Evolutionary conservation across 176 grass and related monocot genomes (phyloP), one percentile per base, ranked within the genome.

Genomic region (Triticum dicoccoides): DNA sequence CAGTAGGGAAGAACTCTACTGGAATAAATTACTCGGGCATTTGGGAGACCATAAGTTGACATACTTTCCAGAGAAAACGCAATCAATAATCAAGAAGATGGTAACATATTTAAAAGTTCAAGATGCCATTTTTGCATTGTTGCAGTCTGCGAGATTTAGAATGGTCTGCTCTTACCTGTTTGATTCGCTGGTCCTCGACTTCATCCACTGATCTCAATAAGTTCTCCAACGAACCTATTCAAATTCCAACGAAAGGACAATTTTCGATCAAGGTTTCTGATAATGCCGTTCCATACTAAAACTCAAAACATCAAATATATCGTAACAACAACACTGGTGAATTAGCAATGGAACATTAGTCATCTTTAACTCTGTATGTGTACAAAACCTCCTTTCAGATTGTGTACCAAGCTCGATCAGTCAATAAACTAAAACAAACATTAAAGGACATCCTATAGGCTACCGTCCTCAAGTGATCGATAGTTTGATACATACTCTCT

Each of bases 221-320:
- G 90, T 96, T 98, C 72, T 96, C 97, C 88, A 98, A 86, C 64
- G 94, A 98, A 87, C 97, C 97, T 96, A 77, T 80, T 45, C 69
- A 82, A 76, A 61, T 49, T 86, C 76, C 38, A 77, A 42, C 11
- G 64, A 87, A 80, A 82, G 18, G 69, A 58, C 25, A 80, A 88
- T 82, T 66, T 80, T 47, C 39, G 81, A 77, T 77, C 32, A 88
- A 70, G 35, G 52, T 58, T 20, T 33, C 23, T 27, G 37, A 76
- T 61, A 68, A 76, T 64, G 67, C 9, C 6, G 3, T 76, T 61
- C 18, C 21, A 45, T 59, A 77, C 39, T 80, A 38, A 41, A 52
- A 49, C 10, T 71, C 73, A 21, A 80, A 42, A 45, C 2, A 62
- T 61, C 71, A 13, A 79, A 84, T 76, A 80, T 25, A 88, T 12